A percentile compares a stretch with the other conserved stretches of the same genome.
Conservation (phyloP, 768 basidiomycete species). For the Crepidotus variabilis region DNA sequence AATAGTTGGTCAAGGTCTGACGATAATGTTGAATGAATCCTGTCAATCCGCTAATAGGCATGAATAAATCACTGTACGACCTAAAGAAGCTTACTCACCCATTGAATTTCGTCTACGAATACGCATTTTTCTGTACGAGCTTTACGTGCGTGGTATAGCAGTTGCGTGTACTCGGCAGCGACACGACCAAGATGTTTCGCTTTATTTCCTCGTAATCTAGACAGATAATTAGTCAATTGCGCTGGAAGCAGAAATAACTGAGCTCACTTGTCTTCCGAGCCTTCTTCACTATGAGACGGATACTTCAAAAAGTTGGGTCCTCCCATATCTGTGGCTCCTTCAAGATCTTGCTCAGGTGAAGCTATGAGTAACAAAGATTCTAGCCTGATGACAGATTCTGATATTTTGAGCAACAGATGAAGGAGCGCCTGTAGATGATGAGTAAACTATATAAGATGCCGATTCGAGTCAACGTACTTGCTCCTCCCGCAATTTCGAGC, state of each 20-base stretch:
- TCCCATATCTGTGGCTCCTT: conserved; percentile 28
- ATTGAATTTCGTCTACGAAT: conserved; percentile 81
- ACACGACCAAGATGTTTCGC: conserved; percentile 83
- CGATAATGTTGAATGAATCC: conserved; percentile 80
- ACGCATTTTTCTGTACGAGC: conserved; percentile 72
- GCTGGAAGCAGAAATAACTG: neutral
- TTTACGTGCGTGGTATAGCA: conserved; percentile 86
- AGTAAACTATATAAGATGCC: neutral
- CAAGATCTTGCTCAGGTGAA: conserved; percentile 42
- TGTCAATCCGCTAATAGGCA: conserved; percentile 61
- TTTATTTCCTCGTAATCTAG: conserved; percentile 56
- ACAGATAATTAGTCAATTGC: conserved; percentile 7
- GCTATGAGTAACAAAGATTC: conserved; percentile 81
- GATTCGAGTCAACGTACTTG: conserved; percentile 47
- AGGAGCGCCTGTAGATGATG: conserved; percentile 59
- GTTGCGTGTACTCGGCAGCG: conserved; percentile 87
- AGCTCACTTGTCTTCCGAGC: conserved; percentile 39
- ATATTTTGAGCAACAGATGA: conserved; percentile 85
- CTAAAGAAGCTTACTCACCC: conserved; percentile 50
- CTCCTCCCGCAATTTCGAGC: conserved; percentile 79
- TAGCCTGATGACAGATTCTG: conserved; percentile 85
- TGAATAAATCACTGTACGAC: conserved; percentile 4
- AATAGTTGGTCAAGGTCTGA: conserved; percentile 86
- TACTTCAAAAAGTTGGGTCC: conserved; percentile 27
- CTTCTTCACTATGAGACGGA: conserved; percentile 32